Conservation (phyloP, 2,329 filamentous ascomycete genomes). For the Thielaviopsis ethacetica region DNA sequence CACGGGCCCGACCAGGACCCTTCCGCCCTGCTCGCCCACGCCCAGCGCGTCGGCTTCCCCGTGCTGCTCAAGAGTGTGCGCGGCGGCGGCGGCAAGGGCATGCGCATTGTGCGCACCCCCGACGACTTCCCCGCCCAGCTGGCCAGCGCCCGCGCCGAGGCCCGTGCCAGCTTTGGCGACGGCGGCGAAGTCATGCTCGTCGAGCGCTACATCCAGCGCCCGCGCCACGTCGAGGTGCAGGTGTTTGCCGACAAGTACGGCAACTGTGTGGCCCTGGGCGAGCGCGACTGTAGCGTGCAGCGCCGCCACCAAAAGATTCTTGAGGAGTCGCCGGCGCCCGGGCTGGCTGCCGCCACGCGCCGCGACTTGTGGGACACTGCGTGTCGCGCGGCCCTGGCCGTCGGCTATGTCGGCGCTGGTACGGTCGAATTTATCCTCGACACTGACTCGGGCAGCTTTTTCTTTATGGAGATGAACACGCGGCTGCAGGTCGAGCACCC, state of each 20-base stretch:
- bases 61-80: slow-evolving; percentile 67
- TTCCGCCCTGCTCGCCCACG: slow-evolving; percentile 44
- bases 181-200: slow-evolving; percentile 67
- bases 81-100: slow-evolving; percentile 71
- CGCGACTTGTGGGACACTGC: slow-evolving; percentile 51
- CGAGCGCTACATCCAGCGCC: slow-evolving; percentile 64
- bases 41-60: slow-evolving; percentile 51
- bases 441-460: slow-evolving; percentile 65
- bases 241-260: slow-evolving; percentile 73
- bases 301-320: slow-evolving; percentile 80
- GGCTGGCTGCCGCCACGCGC: slow-evolving; percentile 39
- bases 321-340: slow-evolving; percentile 72
- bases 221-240: slow-evolving; percentile 78
- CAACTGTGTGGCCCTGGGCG: slow-evolving; percentile 66
- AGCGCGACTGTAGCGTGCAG: slow-evolving; percentile 79
- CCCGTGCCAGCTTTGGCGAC: slow-evolving; percentile 65
- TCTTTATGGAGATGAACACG: slow-evolving; percentile 72
- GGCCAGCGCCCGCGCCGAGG: slow-evolving; percentile 57
- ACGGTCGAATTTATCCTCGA: slow-evolving; percentile 88
- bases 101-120: slow-evolving; percentile 55
- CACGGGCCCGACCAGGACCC: slow-evolving; percentile 71
- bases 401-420: slow-evolving; percentile 76
- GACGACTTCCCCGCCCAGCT: slow-evolving; percentile 56
- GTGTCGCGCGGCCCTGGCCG: slow-evolving; percentile 50
- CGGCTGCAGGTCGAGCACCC: slow-evolving; percentile 93